Evolutionary conservation across 2,329 filamentous ascomycete genomes (phyloP).

Genomic region (Massarina eburnea): DNA sequence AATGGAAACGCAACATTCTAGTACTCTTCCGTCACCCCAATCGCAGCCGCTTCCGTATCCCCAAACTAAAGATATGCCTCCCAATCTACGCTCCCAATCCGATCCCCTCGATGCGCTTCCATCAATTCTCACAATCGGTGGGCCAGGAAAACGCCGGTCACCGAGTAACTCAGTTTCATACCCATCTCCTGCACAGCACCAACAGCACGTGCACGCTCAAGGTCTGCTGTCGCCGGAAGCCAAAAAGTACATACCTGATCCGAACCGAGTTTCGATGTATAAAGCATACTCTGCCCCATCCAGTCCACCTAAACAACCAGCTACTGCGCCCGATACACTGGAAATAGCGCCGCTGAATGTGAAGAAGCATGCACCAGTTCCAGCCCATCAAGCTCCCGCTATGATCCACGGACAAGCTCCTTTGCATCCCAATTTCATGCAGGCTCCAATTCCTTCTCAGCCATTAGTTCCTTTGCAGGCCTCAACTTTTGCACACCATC

Average conservation of each 20-base stretch:
- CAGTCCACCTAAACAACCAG: slow-evolving; percentile 11
- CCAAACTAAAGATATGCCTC: slow-evolving; percentile 1
- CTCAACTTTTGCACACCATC: background rate
- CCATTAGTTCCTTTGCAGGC: background rate
- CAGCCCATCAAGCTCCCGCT: background rate
- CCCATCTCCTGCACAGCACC: background rate
- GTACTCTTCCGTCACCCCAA: too few relatives aligned
- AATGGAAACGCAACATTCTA: background rate
- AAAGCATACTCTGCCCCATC: slow-evolving; percentile 23
- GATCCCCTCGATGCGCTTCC: slow-evolving; percentile 13
- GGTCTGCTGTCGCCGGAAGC: background rate
- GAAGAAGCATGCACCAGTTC: background rate
- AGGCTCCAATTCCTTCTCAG: background rate
- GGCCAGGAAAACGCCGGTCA: slow-evolving; percentile 7
- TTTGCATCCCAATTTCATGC: background rate
- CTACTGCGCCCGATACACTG: background rate
- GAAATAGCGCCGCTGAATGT: background rate
- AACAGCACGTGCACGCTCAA: background rate
- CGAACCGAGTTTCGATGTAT: slow-evolving; percentile 15
- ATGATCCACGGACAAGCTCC: background rate
- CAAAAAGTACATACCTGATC: slow-evolving; percentile 2
- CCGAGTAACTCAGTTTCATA: slow-evolving; percentile 1
- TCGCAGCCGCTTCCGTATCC: background rate
- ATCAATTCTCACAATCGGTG: slow-evolving; percentile 23
- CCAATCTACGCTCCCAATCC: slow-evolving; percentile 7